Conservation (phyloP, 306 rosid species). For the Rosa rugosa region DNA sequence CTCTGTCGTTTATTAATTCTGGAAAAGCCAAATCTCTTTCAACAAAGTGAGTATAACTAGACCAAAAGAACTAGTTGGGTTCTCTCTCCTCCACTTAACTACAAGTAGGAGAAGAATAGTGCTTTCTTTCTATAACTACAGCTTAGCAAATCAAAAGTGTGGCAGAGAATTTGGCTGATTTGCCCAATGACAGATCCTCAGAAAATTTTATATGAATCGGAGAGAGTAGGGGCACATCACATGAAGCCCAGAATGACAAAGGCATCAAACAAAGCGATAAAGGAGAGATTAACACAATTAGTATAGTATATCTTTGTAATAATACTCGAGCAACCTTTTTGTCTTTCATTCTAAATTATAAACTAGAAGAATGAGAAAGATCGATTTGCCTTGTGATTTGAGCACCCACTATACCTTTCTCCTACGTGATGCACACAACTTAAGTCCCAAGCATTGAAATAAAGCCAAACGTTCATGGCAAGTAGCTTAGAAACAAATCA, state of each 20-base stretch:
- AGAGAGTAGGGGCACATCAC: not conserved
- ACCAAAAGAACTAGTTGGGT: not conserved
- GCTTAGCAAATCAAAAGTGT: not conserved
- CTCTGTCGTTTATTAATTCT: too few species aligned
- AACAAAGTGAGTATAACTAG: not conserved
- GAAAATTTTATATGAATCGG: not conserved
- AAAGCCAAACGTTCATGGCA: not conserved
- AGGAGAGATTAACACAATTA: conserved; percentile 2
- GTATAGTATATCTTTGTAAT: not conserved
- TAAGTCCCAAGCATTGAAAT: not conserved
- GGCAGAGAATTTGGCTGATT: conserved; percentile 8
- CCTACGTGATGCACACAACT: not conserved
- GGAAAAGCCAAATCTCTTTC: not conserved
- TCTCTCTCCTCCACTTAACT: not conserved
- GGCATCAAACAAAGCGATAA: conserved; percentile 27
- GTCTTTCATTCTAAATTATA: conserved; percentile 1
- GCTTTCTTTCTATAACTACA: not conserved
- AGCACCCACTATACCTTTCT: not conserved
- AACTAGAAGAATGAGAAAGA: not conserved
- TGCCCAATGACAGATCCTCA: conserved; percentile 10
- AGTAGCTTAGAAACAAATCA: conserved; percentile 3
- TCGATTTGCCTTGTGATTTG: not conserved
- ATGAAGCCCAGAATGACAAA: conserved; percentile 7
- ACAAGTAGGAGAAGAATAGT: too few species aligned
- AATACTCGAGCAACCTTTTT: conserved; percentile 12